Evolutionary conservation across 148 eudicot species (phyloP).

Genomic region (Gaultheria prostrata): DNA sequence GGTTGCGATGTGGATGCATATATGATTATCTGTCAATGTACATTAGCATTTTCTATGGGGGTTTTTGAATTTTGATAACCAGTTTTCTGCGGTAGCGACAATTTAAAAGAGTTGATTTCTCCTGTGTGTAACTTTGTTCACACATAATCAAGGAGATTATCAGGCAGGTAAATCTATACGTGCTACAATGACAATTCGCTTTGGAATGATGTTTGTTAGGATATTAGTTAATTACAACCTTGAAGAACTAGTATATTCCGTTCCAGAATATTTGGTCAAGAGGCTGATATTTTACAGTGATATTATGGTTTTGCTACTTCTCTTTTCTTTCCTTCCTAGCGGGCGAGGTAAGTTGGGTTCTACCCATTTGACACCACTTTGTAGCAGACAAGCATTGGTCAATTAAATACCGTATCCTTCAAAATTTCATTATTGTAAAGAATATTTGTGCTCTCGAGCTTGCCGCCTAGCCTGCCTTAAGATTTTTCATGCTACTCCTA

Average conservation of each 20-base stretch:
- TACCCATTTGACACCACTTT: not conserved
- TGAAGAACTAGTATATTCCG: not conserved
- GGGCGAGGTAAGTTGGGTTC: not conserved
- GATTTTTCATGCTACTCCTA: constrained; percentile 1
- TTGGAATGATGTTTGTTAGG: not conserved
- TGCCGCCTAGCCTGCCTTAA: not conserved
- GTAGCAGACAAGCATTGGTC: not conserved
- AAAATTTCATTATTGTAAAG: not conserved
- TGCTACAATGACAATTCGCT: not conserved
- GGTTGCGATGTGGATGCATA: not conserved
- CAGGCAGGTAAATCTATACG: not conserved
- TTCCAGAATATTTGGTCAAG: not conserved
- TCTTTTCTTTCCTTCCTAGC: not conserved
- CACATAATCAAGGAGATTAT: not conserved
- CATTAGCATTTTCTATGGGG: not conserved
- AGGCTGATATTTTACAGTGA: not conserved
- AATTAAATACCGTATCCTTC: not conserved
- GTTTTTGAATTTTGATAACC: not conserved
- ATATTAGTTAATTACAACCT: not conserved
- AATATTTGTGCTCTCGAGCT: not conserved
- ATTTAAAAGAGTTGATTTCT: not conserved
- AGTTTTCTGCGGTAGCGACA: not conserved
- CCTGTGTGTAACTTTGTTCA: not conserved
- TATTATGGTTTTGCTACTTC: not conserved
- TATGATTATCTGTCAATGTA: no score